Conservation (phyloP, 768 basidiomycete genomes). For the Chalciporus sphaerocephalus region DNA sequence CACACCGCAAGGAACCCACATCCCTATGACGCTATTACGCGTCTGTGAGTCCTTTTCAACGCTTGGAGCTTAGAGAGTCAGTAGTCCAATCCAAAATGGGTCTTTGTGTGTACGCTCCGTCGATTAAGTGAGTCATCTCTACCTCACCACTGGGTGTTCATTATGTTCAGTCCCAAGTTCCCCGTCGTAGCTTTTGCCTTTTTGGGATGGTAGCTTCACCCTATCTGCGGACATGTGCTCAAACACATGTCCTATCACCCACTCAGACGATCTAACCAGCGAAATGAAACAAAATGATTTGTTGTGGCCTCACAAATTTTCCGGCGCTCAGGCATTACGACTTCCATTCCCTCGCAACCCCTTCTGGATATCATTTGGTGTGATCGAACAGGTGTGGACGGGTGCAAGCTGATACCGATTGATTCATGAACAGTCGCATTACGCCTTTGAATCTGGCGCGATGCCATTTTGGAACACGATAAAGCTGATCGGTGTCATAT, state of each 20-base stretch:
- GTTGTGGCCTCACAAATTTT: conserved; percentile 17
- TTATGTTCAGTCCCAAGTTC: conserved; percentile 13
- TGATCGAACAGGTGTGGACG: conserved; percentile 15
- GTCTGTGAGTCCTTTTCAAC: not conserved
- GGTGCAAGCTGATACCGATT: conserved; percentile 13
- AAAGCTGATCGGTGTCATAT: conserved; percentile 11
- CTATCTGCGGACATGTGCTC: conserved; percentile 13
- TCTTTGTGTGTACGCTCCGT: too few relatives aligned
- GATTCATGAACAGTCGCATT: conserved; percentile 3
- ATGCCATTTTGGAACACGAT: conserved; percentile 11
- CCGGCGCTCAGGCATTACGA: conserved; percentile 6
- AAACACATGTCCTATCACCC: conserved; percentile 19
- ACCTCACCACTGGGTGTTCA: conserved; percentile 8
- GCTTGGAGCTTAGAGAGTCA: not conserved
- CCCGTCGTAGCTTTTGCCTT: conserved; percentile 19
- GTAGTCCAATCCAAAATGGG: too few relatives aligned
- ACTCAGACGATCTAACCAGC: not conserved
- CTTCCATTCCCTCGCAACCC: conserved; percentile 25
- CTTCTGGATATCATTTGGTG: conserved; percentile 17
- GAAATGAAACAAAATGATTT: conserved; percentile 25
- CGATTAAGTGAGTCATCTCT: not conserved
- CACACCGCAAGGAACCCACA: not conserved
- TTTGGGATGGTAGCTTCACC: conserved; percentile 11
- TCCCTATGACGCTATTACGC: not conserved
- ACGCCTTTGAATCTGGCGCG: conserved; percentile 16